phyloP scores from a whole-genome alignment of 139 green algal species.

The Chlorella sorokiniana region DNA sequence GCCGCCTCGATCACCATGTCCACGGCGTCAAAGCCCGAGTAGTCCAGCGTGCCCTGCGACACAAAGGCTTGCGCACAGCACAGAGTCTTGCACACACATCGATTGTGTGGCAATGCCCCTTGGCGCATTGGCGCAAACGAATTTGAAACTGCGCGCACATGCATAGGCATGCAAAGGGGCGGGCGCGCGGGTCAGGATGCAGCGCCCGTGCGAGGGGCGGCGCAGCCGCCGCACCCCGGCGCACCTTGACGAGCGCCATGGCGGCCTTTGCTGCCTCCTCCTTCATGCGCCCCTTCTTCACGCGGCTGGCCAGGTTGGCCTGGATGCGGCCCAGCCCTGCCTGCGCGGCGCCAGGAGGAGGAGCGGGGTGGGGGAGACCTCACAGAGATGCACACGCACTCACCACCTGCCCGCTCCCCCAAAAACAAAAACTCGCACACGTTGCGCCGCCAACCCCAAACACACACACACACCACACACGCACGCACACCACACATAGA shows the following conservation, averaged over 20 bases:
- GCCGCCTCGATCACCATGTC: constrained; percentile 99
- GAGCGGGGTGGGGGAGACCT: too few relatives aligned
- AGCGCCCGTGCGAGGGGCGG: neutral
- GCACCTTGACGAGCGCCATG: constrained; percentile 62
- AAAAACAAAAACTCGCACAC: too few relatives aligned
- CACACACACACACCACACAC: too few relatives aligned
- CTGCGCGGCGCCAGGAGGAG: constrained; percentile 36
- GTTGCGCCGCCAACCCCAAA: too few relatives aligned
- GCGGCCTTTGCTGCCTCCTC: constrained; percentile 60
- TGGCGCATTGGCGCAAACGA: too few relatives aligned
- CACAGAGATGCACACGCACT: too few relatives aligned
- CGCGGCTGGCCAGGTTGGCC: constrained; percentile 83
- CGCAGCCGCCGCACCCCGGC: too few relatives aligned
- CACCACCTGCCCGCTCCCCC: too few relatives aligned
- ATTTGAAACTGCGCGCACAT: neutral
- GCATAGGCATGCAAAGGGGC: neutral
- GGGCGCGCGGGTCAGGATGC: neutral
- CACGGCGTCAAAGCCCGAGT: constrained; percentile 76
- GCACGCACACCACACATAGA: too few relatives aligned
- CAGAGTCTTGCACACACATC: too few relatives aligned
- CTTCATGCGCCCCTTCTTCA: constrained; percentile 93
- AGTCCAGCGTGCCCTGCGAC: constrained; percentile 71
- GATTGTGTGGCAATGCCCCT: too few relatives aligned
- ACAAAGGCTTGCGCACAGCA: neutral
- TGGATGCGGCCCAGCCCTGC: constrained; percentile 86